A percentile compares a stretch with the other conserved stretches of the same genome.
These are phyloP conservation scores for Lolium rigidum DNA, from an alignment of 176 grass and related monocot species.

Conservation along the genomic window DNA sequence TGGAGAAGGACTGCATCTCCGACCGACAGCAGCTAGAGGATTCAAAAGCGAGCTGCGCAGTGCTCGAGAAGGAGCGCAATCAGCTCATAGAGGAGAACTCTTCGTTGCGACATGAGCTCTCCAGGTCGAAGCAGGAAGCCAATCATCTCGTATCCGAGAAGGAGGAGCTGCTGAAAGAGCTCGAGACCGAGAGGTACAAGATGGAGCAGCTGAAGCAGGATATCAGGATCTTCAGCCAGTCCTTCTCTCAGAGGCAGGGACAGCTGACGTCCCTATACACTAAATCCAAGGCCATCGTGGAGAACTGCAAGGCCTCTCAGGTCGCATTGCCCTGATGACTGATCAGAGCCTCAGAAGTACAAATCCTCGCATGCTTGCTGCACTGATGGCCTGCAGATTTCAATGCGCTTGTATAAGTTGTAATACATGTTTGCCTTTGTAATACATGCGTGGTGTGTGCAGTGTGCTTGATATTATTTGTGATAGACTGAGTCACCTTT, in stretches of 20 bases:
- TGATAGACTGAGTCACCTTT: neutral
- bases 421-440: neutral
- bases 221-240: slow-evolving; percentile 57
- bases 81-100: slow-evolving; percentile 55
- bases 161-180: slow-evolving; percentile 50
- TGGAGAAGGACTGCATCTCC: slow-evolving; percentile 53
- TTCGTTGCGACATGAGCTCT: slow-evolving; percentile 50
- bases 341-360: neutral
- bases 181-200: slow-evolving; percentile 43
- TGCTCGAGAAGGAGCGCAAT: slow-evolving; percentile 57
- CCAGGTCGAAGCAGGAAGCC: slow-evolving; percentile 41
- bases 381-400: slow-evolving; percentile 25
- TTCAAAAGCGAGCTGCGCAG: slow-evolving; percentile 41
- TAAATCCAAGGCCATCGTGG: slow-evolving; percentile 80
- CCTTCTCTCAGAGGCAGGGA: slow-evolving; percentile 63
- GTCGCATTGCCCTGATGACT: slow-evolving; percentile 40
- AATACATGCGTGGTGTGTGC: neutral
- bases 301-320: slow-evolving; percentile 62
- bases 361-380: neutral
- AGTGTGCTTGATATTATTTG: slow-evolving; percentile 21
- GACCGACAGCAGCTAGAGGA: slow-evolving; percentile 57
- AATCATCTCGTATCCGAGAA: slow-evolving; percentile 52
- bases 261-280: slow-evolving; percentile 67
- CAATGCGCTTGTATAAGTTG: neutral
- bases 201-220: slow-evolving; percentile 78